These are phyloP conservation scores for Metarhizium album DNA, from an alignment of 2,329 filamentous ascomycete species.

Conservation along the genomic window DNA sequence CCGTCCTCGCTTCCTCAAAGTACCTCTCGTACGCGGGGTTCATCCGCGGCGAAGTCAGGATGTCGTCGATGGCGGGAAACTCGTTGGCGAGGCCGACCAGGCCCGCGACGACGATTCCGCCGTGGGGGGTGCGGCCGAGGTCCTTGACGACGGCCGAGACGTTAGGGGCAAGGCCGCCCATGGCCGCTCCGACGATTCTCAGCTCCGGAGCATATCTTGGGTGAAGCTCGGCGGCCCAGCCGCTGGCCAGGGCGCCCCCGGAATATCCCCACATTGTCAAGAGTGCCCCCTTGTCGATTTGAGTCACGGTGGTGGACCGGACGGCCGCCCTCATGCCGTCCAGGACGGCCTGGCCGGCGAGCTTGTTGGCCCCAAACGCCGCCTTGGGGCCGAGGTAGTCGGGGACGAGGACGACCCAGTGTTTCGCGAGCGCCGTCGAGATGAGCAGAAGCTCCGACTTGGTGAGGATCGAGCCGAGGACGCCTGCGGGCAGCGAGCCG, in stretches of 20 bases:
- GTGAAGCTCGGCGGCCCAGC: slow-evolving; percentile 16
- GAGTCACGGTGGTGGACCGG: too few relatives aligned
- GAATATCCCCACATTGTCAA: slow-evolving; percentile 6
- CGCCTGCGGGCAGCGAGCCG: too few relatives aligned
- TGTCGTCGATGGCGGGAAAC: slow-evolving; percentile 10
- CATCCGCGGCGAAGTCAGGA: slow-evolving; percentile 11
- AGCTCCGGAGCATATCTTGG: slow-evolving; percentile 15
- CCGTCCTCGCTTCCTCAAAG: slow-evolving; percentile 15
- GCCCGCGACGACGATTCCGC: slow-evolving; percentile 13
- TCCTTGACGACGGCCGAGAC: slow-evolving; percentile 8
- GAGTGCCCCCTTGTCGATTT: too few relatives aligned
- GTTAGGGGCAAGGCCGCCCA: slow-evolving; percentile 15
- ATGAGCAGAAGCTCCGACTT: too few relatives aligned
- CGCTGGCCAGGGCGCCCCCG: slow-evolving; percentile 13
- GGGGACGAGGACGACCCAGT: too few relatives aligned
- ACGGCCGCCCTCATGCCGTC: too few relatives aligned
- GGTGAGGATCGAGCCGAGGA: too few relatives aligned
- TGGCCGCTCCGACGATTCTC: slow-evolving; percentile 15
- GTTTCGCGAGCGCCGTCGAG: too few relatives aligned
- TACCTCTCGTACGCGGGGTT: slow-evolving; percentile 15
- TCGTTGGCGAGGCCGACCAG: slow-evolving; percentile 14
- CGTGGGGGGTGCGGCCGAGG: slow-evolving; percentile 9
- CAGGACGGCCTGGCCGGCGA: too few relatives aligned
- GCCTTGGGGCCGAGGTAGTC: too few relatives aligned
- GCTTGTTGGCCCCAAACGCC: too few relatives aligned